phyloP scores from a whole-genome alignment of 202 grass and related monocot species.

The Saccharum hybrid region DNA sequence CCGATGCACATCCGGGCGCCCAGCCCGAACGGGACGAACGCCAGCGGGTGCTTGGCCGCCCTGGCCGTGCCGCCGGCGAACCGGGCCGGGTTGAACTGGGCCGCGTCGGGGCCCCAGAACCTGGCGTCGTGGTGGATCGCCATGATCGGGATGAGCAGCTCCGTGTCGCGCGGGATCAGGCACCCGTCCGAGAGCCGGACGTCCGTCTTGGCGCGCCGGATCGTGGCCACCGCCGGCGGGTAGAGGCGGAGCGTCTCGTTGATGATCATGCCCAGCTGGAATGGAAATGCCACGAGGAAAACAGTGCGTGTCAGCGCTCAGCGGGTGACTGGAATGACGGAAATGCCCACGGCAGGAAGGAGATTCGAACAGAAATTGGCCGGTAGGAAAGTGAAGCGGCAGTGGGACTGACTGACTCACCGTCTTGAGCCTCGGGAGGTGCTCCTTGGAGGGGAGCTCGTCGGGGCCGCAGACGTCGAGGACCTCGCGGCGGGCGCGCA shows the following conservation, averaged over 20 bases:
- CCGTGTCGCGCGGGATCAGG: conserved; percentile 65
- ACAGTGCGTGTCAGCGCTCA: not conserved
- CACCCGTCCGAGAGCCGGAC: conserved; percentile 55
- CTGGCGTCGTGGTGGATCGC: conserved; percentile 69
- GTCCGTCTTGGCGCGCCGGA: conserved; percentile 65
- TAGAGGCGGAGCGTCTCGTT: conserved; percentile 78
- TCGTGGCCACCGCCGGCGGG: conserved; percentile 81
- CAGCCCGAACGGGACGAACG: conserved; percentile 70
- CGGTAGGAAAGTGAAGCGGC: not conserved
- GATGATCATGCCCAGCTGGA: conserved; percentile 79
- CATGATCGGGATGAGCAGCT: conserved; percentile 76
- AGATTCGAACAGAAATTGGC: not conserved
- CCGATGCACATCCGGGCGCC: conserved; percentile 78
- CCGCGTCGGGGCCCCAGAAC: conserved; percentile 62
- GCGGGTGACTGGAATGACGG: not conserved
- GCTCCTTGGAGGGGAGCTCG: conserved; percentile 64
- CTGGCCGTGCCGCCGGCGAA: conserved; percentile 45
- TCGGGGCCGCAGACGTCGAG: conserved; percentile 66
- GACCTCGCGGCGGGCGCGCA: conserved; percentile 69
- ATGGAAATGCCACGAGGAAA: no score
- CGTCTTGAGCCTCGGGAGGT: conserved; percentile 79
- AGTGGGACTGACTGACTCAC: conserved; percentile 42
- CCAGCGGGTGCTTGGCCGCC: conserved; percentile 61
- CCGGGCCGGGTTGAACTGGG: conserved; percentile 63
- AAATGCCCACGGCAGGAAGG: not conserved